Base-by-base conservation (phyloP, 371 early-diverging fungal species). In the Circinella umbellata region DNA sequence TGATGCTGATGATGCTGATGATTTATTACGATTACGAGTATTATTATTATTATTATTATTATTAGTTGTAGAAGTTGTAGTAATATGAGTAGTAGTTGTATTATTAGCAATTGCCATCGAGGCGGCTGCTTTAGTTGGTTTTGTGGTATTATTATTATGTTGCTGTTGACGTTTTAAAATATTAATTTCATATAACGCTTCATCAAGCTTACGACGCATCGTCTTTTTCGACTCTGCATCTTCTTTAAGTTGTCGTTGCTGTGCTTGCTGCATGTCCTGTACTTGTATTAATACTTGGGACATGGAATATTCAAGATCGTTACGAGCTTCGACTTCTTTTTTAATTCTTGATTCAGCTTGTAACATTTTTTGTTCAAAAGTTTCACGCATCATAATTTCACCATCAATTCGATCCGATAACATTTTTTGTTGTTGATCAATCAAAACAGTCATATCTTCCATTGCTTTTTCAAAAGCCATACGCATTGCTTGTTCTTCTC, bases 391-490 rank as follows among this genome's bases (percentile, higher is more conserved):
- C 42, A 53, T 62, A 38, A 79, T 72, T 64, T 81, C 80, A n/a
- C 67, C 69, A 17, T 82, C 80, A 6, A 82, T 63, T 20, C 83
- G 78, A 61, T 82, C 77, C 46, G 78, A 69, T 3, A 82, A 62
- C 14, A 74, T 69, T 42, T 73, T 76, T 47, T 82, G 80, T 54
- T 82, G 83, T 46, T 82, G 73, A 51, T 82, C 80, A 61, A 82
- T 75, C 46, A 80, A 55, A 4, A 80, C 18, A 17, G 77, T 74
- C 83, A 82, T 82, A n/a, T 80, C 79, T 63, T 82, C 83, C 80
- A 78, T 80, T n/a, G 83, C 79, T 34, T 78, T 80, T 66, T 82
- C 83, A 69, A 82, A 80, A 1, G 78, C 79, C 39, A 73, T 75
- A 20, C 83, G 80, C 78, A 80, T 80, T 4, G 78, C 77, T 4